Evolutionary conservation across 78 protist genomes (phyloP).

Genomic region (Planoprotostelium fungivorum): DNA sequence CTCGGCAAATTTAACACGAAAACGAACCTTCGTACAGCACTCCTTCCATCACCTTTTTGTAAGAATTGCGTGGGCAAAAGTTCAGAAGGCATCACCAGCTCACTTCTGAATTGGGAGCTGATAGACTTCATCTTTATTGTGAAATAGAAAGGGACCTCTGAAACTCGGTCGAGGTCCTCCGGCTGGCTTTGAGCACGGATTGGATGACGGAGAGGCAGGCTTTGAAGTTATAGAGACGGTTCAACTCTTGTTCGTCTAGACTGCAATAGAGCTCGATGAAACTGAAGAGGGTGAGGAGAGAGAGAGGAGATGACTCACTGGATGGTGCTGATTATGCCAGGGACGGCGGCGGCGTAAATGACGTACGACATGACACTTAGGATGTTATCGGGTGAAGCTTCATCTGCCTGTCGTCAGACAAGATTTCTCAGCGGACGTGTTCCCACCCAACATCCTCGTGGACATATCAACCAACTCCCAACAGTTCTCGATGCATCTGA

Average conservation of each 20-base stretch:
- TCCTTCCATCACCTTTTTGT: too few species aligned
- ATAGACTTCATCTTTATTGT: too few species aligned
- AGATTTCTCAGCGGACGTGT: too few species aligned
- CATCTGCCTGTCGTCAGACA: too few species aligned
- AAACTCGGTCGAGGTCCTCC: too few species aligned
- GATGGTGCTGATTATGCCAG: neutral
- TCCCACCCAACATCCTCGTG: neutral
- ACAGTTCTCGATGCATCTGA: neutral
- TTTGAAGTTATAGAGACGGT: neutral
- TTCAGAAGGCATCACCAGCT: too few species aligned
- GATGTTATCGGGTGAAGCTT: neutral
- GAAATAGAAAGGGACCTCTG: too few species aligned
- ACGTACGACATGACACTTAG: neutral
- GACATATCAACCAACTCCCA: neutral
- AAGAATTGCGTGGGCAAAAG: too few species aligned
- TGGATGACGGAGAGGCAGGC: neutral
- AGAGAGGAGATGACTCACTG: neutral
- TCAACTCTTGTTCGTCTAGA: neutral
- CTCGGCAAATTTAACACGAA: too few species aligned
- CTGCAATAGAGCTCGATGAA: neutral
- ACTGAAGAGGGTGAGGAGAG: neutral
- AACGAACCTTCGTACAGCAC: too few species aligned
- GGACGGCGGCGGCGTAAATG: neutral
- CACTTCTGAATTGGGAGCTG: too few species aligned
- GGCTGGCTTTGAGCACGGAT: too few species aligned